Evolutionary conservation across 2,329 filamentous ascomycete species (phyloP).

Genomic region (Ophiosphaerella herpotricha): DNA sequence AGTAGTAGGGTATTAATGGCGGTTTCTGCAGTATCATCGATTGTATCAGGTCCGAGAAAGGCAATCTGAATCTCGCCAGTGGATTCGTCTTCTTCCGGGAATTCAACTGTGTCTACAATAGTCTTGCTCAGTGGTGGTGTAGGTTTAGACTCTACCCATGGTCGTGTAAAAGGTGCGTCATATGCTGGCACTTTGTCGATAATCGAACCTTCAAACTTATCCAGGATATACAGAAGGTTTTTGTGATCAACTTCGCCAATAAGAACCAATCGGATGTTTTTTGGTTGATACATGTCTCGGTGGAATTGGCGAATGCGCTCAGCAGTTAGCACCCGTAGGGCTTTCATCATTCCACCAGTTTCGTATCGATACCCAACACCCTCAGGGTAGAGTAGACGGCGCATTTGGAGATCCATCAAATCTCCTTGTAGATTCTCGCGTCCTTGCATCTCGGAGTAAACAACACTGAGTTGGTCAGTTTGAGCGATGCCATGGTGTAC

Average conservation of each 20-base stretch:
- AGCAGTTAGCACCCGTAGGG: slow-evolving; percentile 80
- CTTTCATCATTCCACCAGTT: slow-evolving; percentile 96
- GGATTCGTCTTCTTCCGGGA: slow-evolving; percentile 95
- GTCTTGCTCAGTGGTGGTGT: slow-evolving; percentile 74
- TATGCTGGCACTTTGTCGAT: slow-evolving; percentile 77
- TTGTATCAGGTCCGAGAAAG: slow-evolving; percentile 85
- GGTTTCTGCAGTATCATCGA: slow-evolving; percentile 63
- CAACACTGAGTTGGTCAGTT: slow-evolving; percentile 62
- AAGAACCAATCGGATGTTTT: slow-evolving; percentile 88
- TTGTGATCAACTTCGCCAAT: slow-evolving; percentile 89
- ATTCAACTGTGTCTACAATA: slow-evolving; percentile 78
- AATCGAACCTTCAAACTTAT: slow-evolving; percentile 87
- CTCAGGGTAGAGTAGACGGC: slow-evolving; percentile 82
- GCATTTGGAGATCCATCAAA: slow-evolving; percentile 83
- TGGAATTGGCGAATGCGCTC: slow-evolving; percentile 95
- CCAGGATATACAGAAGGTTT: slow-evolving; percentile 78
- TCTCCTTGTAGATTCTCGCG: slow-evolving; percentile 83
- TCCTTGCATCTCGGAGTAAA: slow-evolving; percentile 99
- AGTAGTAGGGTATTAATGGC: slow-evolving; percentile 80
- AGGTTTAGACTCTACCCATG: slow-evolving; percentile 88
- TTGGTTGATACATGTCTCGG: slow-evolving; percentile 95
- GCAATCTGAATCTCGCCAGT: slow-evolving; percentile 84
- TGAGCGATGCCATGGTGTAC: not conserved
- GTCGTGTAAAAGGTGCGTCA: slow-evolving; percentile 77
- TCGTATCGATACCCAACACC: slow-evolving; percentile 94